phyloP scores from a whole-genome alignment of 1,139 yeast species.

The Blastobotrys aristatus region DNA sequence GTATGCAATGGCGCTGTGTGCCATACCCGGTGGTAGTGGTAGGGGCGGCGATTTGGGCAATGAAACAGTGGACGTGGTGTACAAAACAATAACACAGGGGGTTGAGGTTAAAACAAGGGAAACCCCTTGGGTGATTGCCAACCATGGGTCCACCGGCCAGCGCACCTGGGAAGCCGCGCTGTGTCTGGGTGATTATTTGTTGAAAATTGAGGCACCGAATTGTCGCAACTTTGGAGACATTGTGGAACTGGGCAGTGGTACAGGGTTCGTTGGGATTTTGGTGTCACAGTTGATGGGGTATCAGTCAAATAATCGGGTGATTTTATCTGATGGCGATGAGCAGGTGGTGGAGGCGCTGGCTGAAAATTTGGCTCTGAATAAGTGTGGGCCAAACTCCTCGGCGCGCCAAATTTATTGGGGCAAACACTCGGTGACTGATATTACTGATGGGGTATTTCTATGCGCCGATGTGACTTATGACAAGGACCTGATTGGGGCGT shows the following conservation, averaged over 20 bases:
- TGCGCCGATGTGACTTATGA: slow-evolving; percentile 93
- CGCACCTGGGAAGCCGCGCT: slow-evolving; percentile 95
- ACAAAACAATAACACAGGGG: background rate
- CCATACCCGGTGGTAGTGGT: background rate
- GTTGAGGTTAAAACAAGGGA: slow-evolving; percentile 17
- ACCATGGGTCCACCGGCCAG: slow-evolving; percentile 73
- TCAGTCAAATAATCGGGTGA: slow-evolving; percentile 19
- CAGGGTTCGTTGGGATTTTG: slow-evolving; percentile 75
- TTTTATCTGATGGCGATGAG: slow-evolving; percentile 75
- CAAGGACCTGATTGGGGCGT: slow-evolving; percentile 49
- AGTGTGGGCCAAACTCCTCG: slow-evolving; percentile 26
- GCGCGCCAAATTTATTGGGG: slow-evolving; percentile 61
- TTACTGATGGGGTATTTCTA: slow-evolving; percentile 29
- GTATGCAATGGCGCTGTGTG: slow-evolving; percentile 17
- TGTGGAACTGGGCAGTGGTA: slow-evolving; percentile 79
- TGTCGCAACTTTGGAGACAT: too few species aligned
- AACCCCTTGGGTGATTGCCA: slow-evolving; percentile 38
- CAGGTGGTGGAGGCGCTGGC: slow-evolving; percentile 50
- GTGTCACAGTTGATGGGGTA: slow-evolving; percentile 33
- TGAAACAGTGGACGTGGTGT: background rate
- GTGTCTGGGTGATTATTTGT: slow-evolving; percentile 51
- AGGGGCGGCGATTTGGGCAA: slow-evolving; percentile 6
- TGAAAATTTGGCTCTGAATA: slow-evolving; percentile 46
- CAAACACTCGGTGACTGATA: slow-evolving; percentile 37
- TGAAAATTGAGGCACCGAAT: slow-evolving; percentile 6